Evolutionary conservation across 108 stramenopile species (phyloP).

Genomic region (Fragilaria crotonensis): DNA sequence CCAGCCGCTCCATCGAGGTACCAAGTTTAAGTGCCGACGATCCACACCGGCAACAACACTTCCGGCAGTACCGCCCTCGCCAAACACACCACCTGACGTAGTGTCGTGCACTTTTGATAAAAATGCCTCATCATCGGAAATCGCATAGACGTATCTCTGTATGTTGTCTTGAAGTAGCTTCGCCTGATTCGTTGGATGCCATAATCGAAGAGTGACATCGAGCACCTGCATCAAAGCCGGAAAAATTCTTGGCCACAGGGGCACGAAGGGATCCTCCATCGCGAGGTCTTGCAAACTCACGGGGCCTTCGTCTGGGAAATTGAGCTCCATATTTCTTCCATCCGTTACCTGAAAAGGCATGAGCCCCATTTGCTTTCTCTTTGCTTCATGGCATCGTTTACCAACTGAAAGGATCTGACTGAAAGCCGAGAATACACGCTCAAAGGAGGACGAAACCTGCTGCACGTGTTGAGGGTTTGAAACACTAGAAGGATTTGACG

Average conservation of each 20-base stretch:
- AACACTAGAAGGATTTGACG: slow-evolving; percentile 46
- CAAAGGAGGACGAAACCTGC: slow-evolving; percentile 39
- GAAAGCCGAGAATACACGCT: slow-evolving; percentile 59
- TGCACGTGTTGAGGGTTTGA: slow-evolving; percentile 64
- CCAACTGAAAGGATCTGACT: slow-evolving; percentile 84
- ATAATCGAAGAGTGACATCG: slow-evolving; percentile 56
- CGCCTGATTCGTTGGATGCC: slow-evolving; percentile 66
- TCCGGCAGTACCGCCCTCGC: slow-evolving; percentile 86
- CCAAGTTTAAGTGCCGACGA: slow-evolving; percentile 70
- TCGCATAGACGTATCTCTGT: slow-evolving; percentile 75
- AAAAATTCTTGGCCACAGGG: slow-evolving; percentile 77
- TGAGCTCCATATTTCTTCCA: slow-evolving; percentile 7
- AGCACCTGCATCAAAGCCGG: slow-evolving; percentile 50
- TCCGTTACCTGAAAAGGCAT: slow-evolving; percentile 1
- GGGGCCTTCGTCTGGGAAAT: slow-evolving; percentile 77
- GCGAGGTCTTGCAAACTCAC: slow-evolving; percentile 72
- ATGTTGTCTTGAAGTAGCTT: slow-evolving; percentile 48
- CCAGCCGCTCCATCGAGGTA: slow-evolving; percentile 87
- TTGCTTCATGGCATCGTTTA: slow-evolving; percentile 82
- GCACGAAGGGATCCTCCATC: slow-evolving; percentile 79
- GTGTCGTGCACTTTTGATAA: slow-evolving; percentile 63
- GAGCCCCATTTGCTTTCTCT: slow-evolving; percentile 42
- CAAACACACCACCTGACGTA: slow-evolving; percentile 73
- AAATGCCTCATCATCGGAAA: slow-evolving; percentile 87
- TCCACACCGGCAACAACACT: slow-evolving; percentile 69